Base-by-base conservation (phyloP, 1,284 basidiomycete genomes). In the Naganishia albida region DNA sequence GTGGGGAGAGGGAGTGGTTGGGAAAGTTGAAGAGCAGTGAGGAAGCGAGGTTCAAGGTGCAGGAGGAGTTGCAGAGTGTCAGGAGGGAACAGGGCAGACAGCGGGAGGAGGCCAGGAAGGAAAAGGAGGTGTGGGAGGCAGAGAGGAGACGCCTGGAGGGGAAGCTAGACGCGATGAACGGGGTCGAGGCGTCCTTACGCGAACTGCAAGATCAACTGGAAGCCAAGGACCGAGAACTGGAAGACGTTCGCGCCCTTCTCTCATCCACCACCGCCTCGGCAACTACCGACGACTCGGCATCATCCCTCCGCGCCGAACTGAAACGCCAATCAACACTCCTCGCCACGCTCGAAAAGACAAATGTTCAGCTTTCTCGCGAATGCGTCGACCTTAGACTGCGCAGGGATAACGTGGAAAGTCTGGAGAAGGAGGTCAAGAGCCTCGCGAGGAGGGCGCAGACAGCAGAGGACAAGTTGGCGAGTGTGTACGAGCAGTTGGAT, bases 161-260 rank as follows among this genome's bases (percentile, higher is more conserved):
- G 30, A 50, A 74, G 1, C 48, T 71, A 0, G 71, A 75, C 8
- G 63, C 63, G 8, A 44, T 77, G 30, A 70, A 68, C 49, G 62
- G 60, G 3, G 75, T 74, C 71, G 70, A 77, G 51, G 65, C 72
- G 28, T 69, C 72, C 13, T 76, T 77, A 1, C 71, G 72, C 30
- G 69, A 71, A 15, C 64, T 79, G 8, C 64, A 72, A 1, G 76
- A 77, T 34, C 72, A 77, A 57, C 65, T 79, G 8, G 78, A 79
- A 65, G 74, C 74, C 71, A 25, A 70, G 68, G 23, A 62, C 76
- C 20, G 71, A 68, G 44, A 68, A 72, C 30, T 78, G 76, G 69
- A 68, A 75, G 23, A 72, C 71, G 65, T 73, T 75, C 78, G 64
- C 69, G 74, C 74, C 8, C 15, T 39, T 16, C 25, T 50, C 7